Evolutionary conservation across 192 early-diverging fungal genomes (phyloP), one percentile per base, ranked within the genome.

Genomic region (Coemansia sp.): DNA sequence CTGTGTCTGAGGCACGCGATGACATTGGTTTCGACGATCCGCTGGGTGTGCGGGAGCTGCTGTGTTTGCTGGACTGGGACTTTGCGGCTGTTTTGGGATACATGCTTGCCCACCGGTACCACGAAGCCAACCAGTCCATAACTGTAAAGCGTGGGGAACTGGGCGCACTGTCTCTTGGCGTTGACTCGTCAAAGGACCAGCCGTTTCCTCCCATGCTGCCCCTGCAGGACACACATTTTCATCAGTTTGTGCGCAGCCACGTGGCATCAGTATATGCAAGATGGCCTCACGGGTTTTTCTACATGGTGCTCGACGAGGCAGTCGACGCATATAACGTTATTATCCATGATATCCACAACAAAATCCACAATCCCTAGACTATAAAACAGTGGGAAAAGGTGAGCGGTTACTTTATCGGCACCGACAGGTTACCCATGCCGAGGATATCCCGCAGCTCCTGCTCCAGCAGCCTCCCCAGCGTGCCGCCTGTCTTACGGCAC

Each of bases 401-500:
- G 32, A 35, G 32, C 32, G 32, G 8, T 32, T 81, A 78, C 26
- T 64, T 79, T 27, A 80, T 60, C 2, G 77, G 83, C 12, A 90
- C 56, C 10, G 67, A 59, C 12, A 89, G 63, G 0, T 85, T 50
- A 14, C 72, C 38, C 11, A 32, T 14, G 0, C 65, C 75, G 8
- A 89, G 58, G 1, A 78, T 74, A 27, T 85, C 74, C 2, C 84
- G 80, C 27, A 94, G 73, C 73, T 94, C 93, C 6, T 72, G 68
- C 22, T 83, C 84, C 11, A 96, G 71, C 22, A 96, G 51, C 11
- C 75, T 82, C 50, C 89, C 87, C 26, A 96, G 64, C 1, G 86
- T 85, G 49, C 87, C 82, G 20, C 85, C 84, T 45, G 89, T 91
- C 26, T 91, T 87, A 24, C 72, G 59, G 76, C 88, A 93, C 64